phyloP scores from a whole-genome alignment of 805 yeast genomes.

The Ogataea paradorogensis region DNA sequence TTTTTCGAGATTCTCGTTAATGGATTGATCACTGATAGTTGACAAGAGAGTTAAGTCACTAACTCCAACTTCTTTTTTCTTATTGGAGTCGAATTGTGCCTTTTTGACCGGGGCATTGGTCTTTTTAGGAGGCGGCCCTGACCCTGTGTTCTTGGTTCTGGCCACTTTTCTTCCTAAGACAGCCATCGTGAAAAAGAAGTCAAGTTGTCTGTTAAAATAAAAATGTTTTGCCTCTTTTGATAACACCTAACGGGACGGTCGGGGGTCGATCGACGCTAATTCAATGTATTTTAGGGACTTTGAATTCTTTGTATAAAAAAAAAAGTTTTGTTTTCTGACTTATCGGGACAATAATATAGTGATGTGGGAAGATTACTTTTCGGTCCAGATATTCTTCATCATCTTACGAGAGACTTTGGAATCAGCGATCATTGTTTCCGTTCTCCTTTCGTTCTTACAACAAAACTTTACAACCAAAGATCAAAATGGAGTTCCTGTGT shows the following conservation, averaged over 20 bases:
- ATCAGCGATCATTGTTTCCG: conserved; percentile 73
- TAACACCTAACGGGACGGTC: conserved; percentile 8
- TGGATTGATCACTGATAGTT: conserved; percentile 85
- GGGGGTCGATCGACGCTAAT: conserved; percentile 11
- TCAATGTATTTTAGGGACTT: too few relatives aligned
- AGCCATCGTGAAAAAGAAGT: conserved; percentile 9
- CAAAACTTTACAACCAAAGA: conserved; percentile 49
- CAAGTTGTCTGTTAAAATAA: conserved; percentile 5
- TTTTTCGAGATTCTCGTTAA: conserved; percentile 85
- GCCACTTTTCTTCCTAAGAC: conserved; percentile 59
- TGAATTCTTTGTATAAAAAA: too few relatives aligned
- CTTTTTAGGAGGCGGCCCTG: conserved; percentile 51
- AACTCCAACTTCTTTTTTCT: conserved; percentile 97
- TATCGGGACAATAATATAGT: neutral
- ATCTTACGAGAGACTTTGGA: conserved; percentile 72
- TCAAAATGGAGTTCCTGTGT: conserved; percentile 22
- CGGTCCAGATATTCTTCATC: conserved; percentile 71
- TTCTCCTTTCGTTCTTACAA: conserved; percentile 64
- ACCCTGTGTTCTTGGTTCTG: conserved; percentile 49
- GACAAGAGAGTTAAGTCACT: conserved; percentile 88
- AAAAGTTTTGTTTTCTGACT: conserved; percentile 2
- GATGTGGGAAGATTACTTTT: conserved; percentile 51
- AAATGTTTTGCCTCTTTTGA: conserved; percentile 9
- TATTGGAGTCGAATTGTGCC: conserved; percentile 83
- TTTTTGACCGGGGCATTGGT: conserved; percentile 59